A percentile compares a stretch with the other conserved stretches of the same genome.
Conservation (phyloP, 371 early-diverging fungal species). For the Lichtheimia hyalospora region DNA sequence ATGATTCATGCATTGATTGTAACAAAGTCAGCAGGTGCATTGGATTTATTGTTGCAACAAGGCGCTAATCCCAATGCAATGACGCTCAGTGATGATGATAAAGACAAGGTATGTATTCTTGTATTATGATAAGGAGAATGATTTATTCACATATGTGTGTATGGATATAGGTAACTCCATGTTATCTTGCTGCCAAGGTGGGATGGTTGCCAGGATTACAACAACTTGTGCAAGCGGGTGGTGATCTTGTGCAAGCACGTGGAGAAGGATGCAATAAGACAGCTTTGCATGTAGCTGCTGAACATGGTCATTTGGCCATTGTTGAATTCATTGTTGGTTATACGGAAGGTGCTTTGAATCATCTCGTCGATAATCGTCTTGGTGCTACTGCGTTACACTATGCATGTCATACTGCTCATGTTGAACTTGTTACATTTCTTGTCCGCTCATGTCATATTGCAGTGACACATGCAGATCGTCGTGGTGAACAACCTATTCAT, state of each 20-base stretch:
- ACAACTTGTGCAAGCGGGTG: constrained; percentile 41
- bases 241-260: constrained; percentile 38
- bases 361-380: constrained; percentile 28
- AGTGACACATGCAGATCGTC: constrained; percentile 28
- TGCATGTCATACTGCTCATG: constrained; percentile 42
- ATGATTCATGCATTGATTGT: constrained; percentile 49
- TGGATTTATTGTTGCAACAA: constrained; percentile 42
- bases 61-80: constrained; percentile 47
- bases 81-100: constrained; percentile 31
- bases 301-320: constrained; percentile 36
- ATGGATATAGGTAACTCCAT: constrained; percentile 39
- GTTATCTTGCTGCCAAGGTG: constrained; percentile 44
- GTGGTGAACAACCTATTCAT: constrained; percentile 40
- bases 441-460: constrained; percentile 34
- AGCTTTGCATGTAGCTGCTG: constrained; percentile 42
- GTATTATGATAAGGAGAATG: neutral
- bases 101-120: constrained; percentile 32
- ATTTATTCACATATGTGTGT: neutral
- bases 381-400: constrained; percentile 49
- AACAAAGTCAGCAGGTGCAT: constrained; percentile 25
- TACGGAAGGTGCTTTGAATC: constrained; percentile 40
- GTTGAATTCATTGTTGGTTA: constrained; percentile 38
- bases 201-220: constrained; percentile 45
- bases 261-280: constrained; percentile 44
- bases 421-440: constrained; percentile 35